phyloP scores from a whole-genome alignment of 1,284 basidiomycete genomes.

The Malassezia caprae region DNA sequence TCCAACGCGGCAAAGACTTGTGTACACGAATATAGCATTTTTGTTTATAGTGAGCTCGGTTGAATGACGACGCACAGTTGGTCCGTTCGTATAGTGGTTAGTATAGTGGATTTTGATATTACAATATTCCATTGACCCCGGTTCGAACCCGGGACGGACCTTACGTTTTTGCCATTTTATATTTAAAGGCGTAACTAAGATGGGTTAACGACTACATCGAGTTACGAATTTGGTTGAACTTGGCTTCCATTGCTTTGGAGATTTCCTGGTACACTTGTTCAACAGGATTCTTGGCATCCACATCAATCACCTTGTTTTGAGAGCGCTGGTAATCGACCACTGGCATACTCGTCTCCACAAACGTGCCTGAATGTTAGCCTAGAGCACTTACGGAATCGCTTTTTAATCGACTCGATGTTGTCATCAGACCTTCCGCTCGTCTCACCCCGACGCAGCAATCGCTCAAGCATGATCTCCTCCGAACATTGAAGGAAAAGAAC shows the following conservation, averaged over 20 bases:
- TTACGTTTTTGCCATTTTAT: slow-evolving; percentile 6
- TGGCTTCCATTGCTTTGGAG: slow-evolving; percentile 32
- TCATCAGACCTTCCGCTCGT: slow-evolving; percentile 93
- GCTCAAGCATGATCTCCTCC: slow-evolving; percentile 74
- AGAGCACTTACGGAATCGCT: slow-evolving; percentile 75
- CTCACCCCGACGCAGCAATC: slow-evolving; percentile 78
- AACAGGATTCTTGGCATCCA: slow-evolving; percentile 49
- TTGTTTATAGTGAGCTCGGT: not conserved
- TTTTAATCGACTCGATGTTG: slow-evolving; percentile 87
- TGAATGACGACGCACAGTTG: not conserved
- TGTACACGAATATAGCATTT: slow-evolving; percentile 30
- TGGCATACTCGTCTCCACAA: slow-evolving; percentile 85
- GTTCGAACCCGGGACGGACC: slow-evolving; percentile 23
- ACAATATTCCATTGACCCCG: slow-evolving; percentile 20
- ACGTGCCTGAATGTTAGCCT: slow-evolving; percentile 59
- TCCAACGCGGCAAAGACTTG: slow-evolving; percentile 24
- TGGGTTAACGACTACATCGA: not conserved
- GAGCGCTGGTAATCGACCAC: slow-evolving; percentile 77
- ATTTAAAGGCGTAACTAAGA: no score
- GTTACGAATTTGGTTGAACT: slow-evolving; percentile 16
- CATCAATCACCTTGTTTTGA: slow-evolving; percentile 67
- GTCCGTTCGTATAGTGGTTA: slow-evolving; percentile 23
- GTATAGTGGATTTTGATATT: slow-evolving; percentile 21
- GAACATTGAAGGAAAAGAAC: slow-evolving; percentile 84
- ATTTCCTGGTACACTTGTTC: slow-evolving; percentile 43